Conservation (phyloP, 2,329 filamentous ascomycete genomes). For the Pseudogymnoascus sp. region DNA sequence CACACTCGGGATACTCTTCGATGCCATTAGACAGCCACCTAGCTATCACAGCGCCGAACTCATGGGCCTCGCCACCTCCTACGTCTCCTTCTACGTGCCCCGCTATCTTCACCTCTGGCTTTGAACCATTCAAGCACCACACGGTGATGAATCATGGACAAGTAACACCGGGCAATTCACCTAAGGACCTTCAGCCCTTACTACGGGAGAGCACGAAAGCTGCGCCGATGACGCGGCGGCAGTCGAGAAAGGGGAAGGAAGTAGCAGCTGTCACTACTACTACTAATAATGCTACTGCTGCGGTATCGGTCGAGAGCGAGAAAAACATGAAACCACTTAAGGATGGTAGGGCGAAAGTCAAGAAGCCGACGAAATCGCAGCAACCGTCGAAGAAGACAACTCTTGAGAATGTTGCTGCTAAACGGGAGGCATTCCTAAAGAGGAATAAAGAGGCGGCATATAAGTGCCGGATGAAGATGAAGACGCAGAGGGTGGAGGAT, state of each 20-base stretch:
- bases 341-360: background rate
- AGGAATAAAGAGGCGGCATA: conserved; percentile 5
- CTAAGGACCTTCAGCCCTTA: background rate
- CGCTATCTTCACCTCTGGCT: background rate
- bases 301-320: background rate
- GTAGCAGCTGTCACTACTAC: too few relatives aligned
- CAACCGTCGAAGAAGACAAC: conserved; percentile 1
- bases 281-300: background rate
- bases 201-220: background rate
- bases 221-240: background rate
- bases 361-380: background rate
- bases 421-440: conserved; percentile 9
- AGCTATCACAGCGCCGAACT: background rate
- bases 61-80: background rate
- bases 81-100: background rate
- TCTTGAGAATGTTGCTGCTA: background rate
- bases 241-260: background rate
- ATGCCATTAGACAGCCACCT: background rate
- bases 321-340: background rate
- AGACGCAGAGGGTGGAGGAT: background rate
- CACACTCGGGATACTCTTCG: background rate
- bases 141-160: background rate
- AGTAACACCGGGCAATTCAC: background rate
- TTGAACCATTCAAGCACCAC: background rate
- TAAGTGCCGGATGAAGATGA: conserved; percentile 1